Base-by-base conservation (phyloP, 176 grass and related monocot genomes). In the Poa pratensis region DNA sequence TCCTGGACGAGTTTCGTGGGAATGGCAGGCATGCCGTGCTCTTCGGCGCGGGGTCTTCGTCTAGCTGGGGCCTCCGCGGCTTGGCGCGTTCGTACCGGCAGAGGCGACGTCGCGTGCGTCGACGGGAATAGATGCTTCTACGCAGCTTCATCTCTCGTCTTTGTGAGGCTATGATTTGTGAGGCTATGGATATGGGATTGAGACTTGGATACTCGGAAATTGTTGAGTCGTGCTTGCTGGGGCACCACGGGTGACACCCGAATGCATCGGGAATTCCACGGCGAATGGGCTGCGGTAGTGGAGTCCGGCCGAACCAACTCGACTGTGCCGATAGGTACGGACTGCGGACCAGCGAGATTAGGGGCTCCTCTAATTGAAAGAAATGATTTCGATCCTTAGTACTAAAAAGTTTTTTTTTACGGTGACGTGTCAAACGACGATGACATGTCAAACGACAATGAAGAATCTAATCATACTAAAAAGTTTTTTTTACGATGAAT, bases 91-190 rank as follows among this genome's bases (percentile, higher is more conserved):
- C 19, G 26, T 53, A 15, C 12, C 24, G 12, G 24, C 57, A 2
- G 51, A 26, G 28, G 73, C 83, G 73, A 68, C 43, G 43, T 73
- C 26, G 39, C 83, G 46, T 78, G 69, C 4, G 39, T 62, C 10
- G 32, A 59, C 46, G n/a, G 82, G 59, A 67, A 28, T 10, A 8
- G 42, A 11, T 49, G 58, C 85, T 87, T 81, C 68, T 9, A 62
- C 84, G 84, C 40, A 37, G 66, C 53, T 14, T 46, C 84, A 13
- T 62, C 5, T 1, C 1, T 52, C 35, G 54, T 54, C n/a, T n/a
- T n/a, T n/a, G n/a, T n/a, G n/a, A n/a, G 28, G 0, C 4, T 60
- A 20, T 23, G 75, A 40, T 39, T 16, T 19, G 13, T 17, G 57
- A 28, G 48, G 48, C 12, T 15, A 15, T 9, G 40, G 40, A 43